phyloP scores from a whole-genome alignment of 1,284 basidiomycete genomes.

The Pyrrhoderma noxium region DNA sequence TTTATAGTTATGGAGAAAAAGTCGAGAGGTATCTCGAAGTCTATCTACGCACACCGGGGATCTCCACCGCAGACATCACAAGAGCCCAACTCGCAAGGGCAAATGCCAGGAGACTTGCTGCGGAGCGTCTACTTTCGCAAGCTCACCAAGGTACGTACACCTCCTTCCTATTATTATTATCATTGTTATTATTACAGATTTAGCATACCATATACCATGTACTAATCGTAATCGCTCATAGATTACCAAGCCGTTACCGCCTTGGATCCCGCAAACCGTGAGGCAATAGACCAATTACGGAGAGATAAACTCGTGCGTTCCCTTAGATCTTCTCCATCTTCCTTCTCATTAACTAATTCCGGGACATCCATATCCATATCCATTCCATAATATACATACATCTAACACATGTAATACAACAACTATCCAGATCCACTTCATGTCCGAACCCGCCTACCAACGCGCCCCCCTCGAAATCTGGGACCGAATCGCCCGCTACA shows the following conservation, averaged over 20 bases:
- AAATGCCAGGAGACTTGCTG: slow-evolving; percentile 47
- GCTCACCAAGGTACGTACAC: slow-evolving; percentile 46
- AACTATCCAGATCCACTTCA: slow-evolving; percentile 43
- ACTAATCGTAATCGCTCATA: too few relatives aligned
- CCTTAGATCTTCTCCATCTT: background rate
- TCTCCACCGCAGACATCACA: slow-evolving; percentile 42
- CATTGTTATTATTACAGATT: background rate
- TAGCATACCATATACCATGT: too few relatives aligned
- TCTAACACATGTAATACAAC: background rate
- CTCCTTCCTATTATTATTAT: background rate
- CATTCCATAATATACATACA: background rate
- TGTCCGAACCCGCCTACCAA: slow-evolving; percentile 47
- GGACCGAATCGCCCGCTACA: slow-evolving; percentile 53
- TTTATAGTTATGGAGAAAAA: slow-evolving; percentile 47
- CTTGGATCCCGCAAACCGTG: slow-evolving; percentile 50
- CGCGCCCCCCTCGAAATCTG: slow-evolving; percentile 57
- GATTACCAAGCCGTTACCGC: slow-evolving; percentile 53
- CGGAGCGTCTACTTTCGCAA: slow-evolving; percentile 44
- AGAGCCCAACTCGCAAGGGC: slow-evolving; percentile 50
- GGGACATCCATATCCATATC: background rate
- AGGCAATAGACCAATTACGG: slow-evolving; percentile 43
- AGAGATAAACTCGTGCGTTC: slow-evolving; percentile 38
- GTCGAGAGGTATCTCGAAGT: slow-evolving; percentile 60
- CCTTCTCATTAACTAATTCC: background rate
- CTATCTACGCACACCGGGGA: slow-evolving; percentile 50